Conservation (phyloP, 805 yeast species). For the Torulaspora gathmanii region DNA sequence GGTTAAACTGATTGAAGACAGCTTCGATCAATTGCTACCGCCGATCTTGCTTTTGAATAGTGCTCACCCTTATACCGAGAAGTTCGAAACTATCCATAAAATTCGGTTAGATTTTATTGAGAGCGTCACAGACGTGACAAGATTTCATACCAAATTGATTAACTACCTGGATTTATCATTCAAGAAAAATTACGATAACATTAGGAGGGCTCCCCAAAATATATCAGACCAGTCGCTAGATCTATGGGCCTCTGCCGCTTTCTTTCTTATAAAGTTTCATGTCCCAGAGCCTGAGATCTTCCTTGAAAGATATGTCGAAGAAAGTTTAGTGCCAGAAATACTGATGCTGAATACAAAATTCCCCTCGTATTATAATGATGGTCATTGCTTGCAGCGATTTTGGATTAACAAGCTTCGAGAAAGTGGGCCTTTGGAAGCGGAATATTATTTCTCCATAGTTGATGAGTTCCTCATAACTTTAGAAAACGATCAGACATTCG, state of each 20-base stretch:
- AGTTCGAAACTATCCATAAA: background rate
- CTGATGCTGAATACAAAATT: constrained; percentile 12
- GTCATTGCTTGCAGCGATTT: constrained; percentile 8
- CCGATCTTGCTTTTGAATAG: background rate
- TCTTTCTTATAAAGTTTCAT: constrained; percentile 9
- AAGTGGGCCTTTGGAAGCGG: background rate
- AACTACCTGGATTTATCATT: constrained; percentile 8
- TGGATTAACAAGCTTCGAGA: constrained; percentile 4
- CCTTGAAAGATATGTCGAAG: constrained; percentile 7
- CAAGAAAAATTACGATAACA: constrained; percentile 5
- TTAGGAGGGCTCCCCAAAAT: background rate
- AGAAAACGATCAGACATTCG: background rate
- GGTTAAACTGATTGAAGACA: constrained; percentile 1
- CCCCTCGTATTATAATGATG: constrained; percentile 4
- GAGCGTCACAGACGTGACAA: constrained; percentile 1
- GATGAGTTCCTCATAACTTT: background rate
- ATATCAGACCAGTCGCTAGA: background rate
- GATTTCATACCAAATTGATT: constrained; percentile 9
- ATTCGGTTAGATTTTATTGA: constrained; percentile 5
- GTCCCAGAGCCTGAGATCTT: constrained; percentile 16
- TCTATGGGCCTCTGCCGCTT: constrained; percentile 8
- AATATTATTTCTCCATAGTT: background rate
- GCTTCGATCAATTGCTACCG: constrained; percentile 7
- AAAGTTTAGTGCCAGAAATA: constrained; percentile 12
- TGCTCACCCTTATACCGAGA: background rate